Evolutionary conservation across 345 rosid genomes (phyloP).

Genomic region (Alliaria petiolata): DNA sequence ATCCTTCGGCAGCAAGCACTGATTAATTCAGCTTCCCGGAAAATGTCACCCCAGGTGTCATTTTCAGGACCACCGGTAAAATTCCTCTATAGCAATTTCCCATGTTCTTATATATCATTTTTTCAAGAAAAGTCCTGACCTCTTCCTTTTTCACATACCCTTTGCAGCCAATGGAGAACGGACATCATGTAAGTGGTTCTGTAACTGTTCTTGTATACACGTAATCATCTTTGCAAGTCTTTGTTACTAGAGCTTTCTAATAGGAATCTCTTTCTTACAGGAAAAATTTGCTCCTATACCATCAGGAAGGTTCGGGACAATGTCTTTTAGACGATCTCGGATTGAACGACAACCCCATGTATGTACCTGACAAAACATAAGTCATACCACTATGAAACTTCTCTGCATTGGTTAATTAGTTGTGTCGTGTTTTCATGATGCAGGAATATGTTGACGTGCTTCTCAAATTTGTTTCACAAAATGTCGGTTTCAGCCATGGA

Average conservation of each 20-base stretch:
- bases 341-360: constrained; percentile 66
- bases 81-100: not conserved
- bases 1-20: constrained; percentile 64
- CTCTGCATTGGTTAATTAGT: constrained; percentile 18
- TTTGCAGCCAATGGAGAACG: constrained; percentile 69
- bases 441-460: constrained; percentile 80
- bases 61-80: constrained; percentile 46
- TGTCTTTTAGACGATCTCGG: constrained; percentile 52
- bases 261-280: constrained; percentile 33
- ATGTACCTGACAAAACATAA: constrained; percentile 26
- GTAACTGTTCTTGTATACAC: constrained; percentile 5
- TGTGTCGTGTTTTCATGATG: constrained; percentile 18
- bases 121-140: constrained; percentile 18
- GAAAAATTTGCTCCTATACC: constrained; percentile 49
- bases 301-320: constrained; percentile 44
- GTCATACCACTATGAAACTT: not conserved
- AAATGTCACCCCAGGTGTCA: constrained; percentile 57
- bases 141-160: constrained; percentile 10
- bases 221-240: constrained; percentile 5
- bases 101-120: not conserved
- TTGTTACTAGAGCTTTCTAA: constrained; percentile 2
- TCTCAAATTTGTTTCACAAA: constrained; percentile 50
- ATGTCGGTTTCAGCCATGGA: constrained; percentile 73
- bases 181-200: constrained; percentile 65
- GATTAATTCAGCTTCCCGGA: constrained; percentile 46